Conservation (phyloP, 2,329 filamentous ascomycete genomes). For the Hirsutella rhossiliensis region DNA sequence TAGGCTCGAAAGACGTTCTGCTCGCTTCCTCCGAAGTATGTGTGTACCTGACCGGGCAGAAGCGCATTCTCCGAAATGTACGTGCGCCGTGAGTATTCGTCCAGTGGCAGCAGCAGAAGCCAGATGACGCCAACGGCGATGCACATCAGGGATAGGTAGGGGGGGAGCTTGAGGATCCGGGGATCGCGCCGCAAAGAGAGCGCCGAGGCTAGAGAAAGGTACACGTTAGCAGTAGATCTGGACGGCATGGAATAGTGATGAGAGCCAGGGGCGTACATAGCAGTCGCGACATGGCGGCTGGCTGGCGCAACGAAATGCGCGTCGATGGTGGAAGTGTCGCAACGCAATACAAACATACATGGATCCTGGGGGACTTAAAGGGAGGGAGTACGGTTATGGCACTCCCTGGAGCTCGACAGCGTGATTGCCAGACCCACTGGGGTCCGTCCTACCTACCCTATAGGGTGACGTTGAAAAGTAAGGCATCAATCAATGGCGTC, state of each 20-base stretch:
- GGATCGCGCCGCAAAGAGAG: constrained; percentile 68
- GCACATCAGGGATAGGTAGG: constrained; percentile 76
- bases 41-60: constrained; percentile 90
- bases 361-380: too few species aligned
- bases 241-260: not conserved
- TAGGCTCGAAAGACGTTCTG: constrained; percentile 91
- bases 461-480: too few species aligned
- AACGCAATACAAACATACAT: not conserved
- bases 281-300: constrained; percentile 36
- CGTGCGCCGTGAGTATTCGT: constrained; percentile 82
- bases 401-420: too few species aligned
- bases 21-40: constrained; percentile 93
- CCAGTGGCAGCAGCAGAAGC: constrained; percentile 78
- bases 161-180: constrained; percentile 69
- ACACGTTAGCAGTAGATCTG: not conserved
- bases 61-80: constrained; percentile 98
- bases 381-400: too few species aligned
- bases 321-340: not conserved
- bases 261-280: constrained; percentile 29
- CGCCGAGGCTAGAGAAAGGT: constrained; percentile 35
- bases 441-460: too few species aligned
- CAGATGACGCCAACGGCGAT: constrained; percentile 77
- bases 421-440: too few species aligned
- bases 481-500: too few species aligned
- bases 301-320: not conserved